These are phyloP conservation scores for Dactylis glomerata DNA, from an alignment of 176 grass and related monocot genomes.

Conservation along the genomic window DNA sequence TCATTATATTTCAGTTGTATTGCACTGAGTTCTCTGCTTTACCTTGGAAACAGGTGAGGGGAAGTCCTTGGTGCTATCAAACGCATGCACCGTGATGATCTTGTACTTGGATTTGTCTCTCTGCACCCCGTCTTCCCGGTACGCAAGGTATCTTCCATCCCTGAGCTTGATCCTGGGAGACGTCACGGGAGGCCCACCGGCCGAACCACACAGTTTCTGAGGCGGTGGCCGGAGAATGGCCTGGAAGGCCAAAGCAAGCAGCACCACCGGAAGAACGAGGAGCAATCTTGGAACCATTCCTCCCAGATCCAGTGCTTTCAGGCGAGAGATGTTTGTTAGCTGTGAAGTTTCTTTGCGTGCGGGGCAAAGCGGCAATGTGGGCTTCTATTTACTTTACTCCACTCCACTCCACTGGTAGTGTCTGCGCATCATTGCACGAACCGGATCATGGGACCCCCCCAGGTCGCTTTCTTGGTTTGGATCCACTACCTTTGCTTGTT, in stretches of 20 bases:
- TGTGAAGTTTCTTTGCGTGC: conserved; percentile 24
- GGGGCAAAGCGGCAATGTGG: conserved; percentile 15
- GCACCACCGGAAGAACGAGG: conserved; percentile 29
- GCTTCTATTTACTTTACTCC: conserved; percentile 18
- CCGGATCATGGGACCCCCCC: background rate
- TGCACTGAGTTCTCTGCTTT: conserved; percentile 6
- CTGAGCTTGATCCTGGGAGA: conserved; percentile 67
- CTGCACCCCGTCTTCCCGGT: conserved; percentile 49
- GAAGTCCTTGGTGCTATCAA: conserved; percentile 65
- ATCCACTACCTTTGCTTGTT: background rate
- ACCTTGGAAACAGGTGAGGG: conserved; percentile 55
- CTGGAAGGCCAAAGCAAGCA: conserved; percentile 50
- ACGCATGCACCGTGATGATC: conserved; percentile 59
- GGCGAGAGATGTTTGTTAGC: background rate
- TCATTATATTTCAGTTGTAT: background rate
- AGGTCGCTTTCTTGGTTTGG: background rate
- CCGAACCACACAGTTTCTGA: conserved; percentile 49
- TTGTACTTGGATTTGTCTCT: conserved; percentile 59
- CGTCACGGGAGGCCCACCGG: conserved; percentile 54
- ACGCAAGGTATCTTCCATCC: conserved; percentile 58
- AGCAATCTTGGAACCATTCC: conserved; percentile 43
- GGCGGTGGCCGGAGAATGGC: conserved; percentile 51
- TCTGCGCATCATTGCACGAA: conserved; percentile 22
- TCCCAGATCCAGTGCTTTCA: conserved; percentile 25
- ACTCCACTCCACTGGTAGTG: conserved; percentile 5